phyloP scores from a whole-genome alignment of 1,284 basidiomycete genomes.

The Abortiporus biennis region DNA sequence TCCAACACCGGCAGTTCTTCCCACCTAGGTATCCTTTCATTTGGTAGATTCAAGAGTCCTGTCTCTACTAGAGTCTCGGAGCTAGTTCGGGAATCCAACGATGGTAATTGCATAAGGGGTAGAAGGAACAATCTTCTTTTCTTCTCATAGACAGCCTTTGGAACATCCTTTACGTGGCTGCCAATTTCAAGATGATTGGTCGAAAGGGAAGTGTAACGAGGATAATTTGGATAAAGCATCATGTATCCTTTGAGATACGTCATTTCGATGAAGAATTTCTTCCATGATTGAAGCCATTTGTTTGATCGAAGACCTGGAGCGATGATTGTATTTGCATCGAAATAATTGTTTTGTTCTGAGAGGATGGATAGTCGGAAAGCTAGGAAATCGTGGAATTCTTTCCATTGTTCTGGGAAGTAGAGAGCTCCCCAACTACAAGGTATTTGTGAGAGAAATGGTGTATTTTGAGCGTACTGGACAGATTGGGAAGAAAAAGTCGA shows the following conservation, averaged over 20 bases:
- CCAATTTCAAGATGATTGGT: slow-evolving; percentile 83
- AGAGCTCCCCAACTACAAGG: slow-evolving; percentile 89
- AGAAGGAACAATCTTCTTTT: slow-evolving; percentile 62
- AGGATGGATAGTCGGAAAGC: slow-evolving; percentile 55
- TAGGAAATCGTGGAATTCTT: slow-evolving; percentile 76
- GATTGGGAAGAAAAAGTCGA: slow-evolving; percentile 41
- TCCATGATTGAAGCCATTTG: slow-evolving; percentile 77
- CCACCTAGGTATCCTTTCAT: slow-evolving; percentile 46
- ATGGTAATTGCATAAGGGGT: slow-evolving; percentile 53
- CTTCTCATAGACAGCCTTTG: slow-evolving; percentile 40
- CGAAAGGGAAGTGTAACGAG: slow-evolving; percentile 62
- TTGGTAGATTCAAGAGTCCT: slow-evolving; percentile 54
- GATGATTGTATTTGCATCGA: slow-evolving; percentile 39
- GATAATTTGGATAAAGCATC: slow-evolving; percentile 76
- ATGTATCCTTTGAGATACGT: slow-evolving; percentile 73
- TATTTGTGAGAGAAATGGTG: slow-evolving; percentile 76
- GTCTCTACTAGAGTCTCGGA: neutral
- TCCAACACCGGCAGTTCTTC: slow-evolving; percentile 58
- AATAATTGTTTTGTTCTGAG: too few relatives aligned
- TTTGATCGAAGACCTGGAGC: slow-evolving; percentile 75
- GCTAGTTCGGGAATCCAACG: slow-evolving; percentile 8
- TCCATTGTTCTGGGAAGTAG: slow-evolving; percentile 83
- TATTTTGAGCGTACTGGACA: slow-evolving; percentile 33
- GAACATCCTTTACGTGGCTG: slow-evolving; percentile 62
- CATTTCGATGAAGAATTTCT: slow-evolving; percentile 82